Conservation (phyloP, 441 rosid species). For the Euphorbia schlechtendalii region DNA sequence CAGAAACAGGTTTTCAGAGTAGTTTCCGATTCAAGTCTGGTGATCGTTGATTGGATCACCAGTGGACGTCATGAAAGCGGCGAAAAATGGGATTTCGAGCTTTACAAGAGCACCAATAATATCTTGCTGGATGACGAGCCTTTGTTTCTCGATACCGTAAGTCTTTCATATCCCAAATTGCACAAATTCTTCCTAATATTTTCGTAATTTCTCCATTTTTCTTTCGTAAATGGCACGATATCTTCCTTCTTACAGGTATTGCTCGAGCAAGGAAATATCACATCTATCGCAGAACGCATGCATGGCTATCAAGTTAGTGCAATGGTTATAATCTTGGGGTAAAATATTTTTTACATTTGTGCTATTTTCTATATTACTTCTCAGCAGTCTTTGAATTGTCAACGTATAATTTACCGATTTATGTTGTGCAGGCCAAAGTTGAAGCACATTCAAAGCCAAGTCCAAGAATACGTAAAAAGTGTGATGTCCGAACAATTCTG, state of each 20-base stretch:
- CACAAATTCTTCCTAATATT: neutral
- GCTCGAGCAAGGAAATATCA: constrained; percentile 51
- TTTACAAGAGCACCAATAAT: constrained; percentile 79
- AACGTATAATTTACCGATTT: neutral
- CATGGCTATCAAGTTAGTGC: constrained; percentile 72
- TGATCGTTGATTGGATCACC: constrained; percentile 90
- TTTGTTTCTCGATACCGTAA: constrained; percentile 78
- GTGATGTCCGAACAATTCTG: constrained; percentile 70
- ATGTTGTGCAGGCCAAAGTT: constrained; percentile 50
- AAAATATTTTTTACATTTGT: too few species aligned
- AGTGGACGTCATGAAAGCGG: constrained; percentile 92
- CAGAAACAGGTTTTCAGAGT: constrained; percentile 81
- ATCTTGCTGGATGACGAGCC: constrained; percentile 60
- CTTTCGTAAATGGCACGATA: constrained; percentile 1
- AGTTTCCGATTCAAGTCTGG: constrained; percentile 55
- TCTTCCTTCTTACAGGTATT: constrained; percentile 48
- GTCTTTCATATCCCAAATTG: neutral
- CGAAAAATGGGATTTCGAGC: constrained; percentile 84
- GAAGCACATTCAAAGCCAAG: constrained; percentile 50
- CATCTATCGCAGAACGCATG: constrained; percentile 54
- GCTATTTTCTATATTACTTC: constrained; percentile 4
- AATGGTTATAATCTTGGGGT: constrained; percentile 86
- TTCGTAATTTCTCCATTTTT: neutral
- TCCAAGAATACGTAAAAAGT: constrained; percentile 71
- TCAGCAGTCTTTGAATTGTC: neutral